Evolutionary conservation across 768 basidiomycete genomes (phyloP).

Genomic region (Boletus insuetus): DNA sequence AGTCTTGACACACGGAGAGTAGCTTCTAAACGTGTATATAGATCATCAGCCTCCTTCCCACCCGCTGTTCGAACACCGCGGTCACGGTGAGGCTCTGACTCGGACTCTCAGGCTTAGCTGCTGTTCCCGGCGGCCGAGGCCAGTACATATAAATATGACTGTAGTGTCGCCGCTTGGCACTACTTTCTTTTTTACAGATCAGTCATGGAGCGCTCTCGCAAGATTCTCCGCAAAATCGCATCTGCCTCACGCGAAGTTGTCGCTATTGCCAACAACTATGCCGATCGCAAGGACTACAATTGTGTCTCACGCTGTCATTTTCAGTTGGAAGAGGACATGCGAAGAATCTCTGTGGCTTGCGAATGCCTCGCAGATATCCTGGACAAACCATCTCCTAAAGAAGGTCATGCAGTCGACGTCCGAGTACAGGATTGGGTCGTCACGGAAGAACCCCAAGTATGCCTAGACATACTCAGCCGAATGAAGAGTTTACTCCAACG

Average conservation of each 20-base stretch:
- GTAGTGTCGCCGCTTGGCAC: too few relatives aligned
- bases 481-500: neutral
- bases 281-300: neutral
- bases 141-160: too few relatives aligned
- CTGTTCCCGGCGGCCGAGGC: too few relatives aligned
- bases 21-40: too few relatives aligned
- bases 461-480: neutral
- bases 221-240: neutral
- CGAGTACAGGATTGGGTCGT: slow-evolving; percentile 1
- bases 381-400: too few relatives aligned
- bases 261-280: neutral
- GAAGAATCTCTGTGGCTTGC: slow-evolving; percentile 5
- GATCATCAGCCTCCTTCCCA: too few relatives aligned
- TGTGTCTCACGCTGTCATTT: neutral
- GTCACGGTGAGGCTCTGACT: too few relatives aligned
- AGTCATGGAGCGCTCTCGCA: slow-evolving; percentile 9
- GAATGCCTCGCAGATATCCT: neutral
- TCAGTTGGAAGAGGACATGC: slow-evolving; percentile 5
- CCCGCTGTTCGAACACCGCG: too few relatives aligned
- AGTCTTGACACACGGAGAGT: neutral
- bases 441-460: neutral
- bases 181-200: too few relatives aligned
- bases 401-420: neutral
- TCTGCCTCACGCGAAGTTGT: neutral
- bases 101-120: too few relatives aligned